Percentiles rank a stretch among this genome's conserved stretches.
Conservation (phyloP, 192 early-diverging fungal genomes). For the Coemansia sp. region DNA sequence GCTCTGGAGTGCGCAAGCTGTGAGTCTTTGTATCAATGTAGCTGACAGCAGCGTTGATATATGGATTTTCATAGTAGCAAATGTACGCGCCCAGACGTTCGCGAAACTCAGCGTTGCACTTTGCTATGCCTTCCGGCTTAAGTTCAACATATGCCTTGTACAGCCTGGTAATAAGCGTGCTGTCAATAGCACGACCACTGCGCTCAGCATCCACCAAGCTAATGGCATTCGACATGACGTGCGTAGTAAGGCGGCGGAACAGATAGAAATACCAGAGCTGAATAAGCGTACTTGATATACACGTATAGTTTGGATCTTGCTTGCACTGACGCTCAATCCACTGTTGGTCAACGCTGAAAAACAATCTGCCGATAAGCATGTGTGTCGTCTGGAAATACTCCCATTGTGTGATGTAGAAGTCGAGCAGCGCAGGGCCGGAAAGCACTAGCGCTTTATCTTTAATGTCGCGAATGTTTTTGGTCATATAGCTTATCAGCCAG, state of each 20-base stretch:
- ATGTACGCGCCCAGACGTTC: slow-evolving; percentile 7
- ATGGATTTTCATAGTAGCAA: slow-evolving; percentile 6
- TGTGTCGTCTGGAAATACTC: slow-evolving; percentile 57
- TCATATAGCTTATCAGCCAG: slow-evolving; percentile 9
- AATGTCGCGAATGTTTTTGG: neutral
- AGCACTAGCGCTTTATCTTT: neutral
- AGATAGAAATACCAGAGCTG: slow-evolving; percentile 8
- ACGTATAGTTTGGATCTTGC: neutral
- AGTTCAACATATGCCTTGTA: slow-evolving; percentile 2
- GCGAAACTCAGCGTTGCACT: slow-evolving; percentile 2
- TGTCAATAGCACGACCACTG: neutral
- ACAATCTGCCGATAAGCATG: neutral
- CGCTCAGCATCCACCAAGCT: neutral
- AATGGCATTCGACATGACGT: neutral
- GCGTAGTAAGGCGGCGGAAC: slow-evolving; percentile 1
- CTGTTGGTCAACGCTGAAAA: neutral
- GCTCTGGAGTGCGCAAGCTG: neutral
- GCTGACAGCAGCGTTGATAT: slow-evolving; percentile 3
- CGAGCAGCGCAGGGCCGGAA: slow-evolving; percentile 34
- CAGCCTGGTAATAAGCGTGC: neutral
- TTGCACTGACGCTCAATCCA: slow-evolving; percentile 8
- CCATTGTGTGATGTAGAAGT: slow-evolving; percentile 8
- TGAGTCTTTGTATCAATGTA: neutral
- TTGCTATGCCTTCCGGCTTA: neutral
- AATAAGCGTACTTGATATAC: neutral